A percentile compares a stretch with the other conserved stretches of the same genome.
These are phyloP conservation scores for Beauveria asiatica DNA, from an alignment of 2,329 filamentous ascomycete genomes.

Conservation along the genomic window DNA sequence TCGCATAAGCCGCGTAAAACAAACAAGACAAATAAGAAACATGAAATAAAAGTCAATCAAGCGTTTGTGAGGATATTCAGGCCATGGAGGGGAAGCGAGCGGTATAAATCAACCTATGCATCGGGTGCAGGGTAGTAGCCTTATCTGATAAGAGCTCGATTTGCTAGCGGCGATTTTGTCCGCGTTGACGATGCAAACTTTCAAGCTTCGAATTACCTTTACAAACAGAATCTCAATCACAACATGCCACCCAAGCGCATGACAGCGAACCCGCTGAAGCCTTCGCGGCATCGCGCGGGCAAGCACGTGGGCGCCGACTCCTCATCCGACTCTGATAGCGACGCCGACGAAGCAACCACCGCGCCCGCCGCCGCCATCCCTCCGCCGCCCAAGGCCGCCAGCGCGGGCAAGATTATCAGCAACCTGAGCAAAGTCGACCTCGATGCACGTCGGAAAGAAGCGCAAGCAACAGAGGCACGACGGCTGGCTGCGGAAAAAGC, in stretches of 20 bases:
- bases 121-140: constrained; percentile 4
- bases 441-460: constrained; percentile 36
- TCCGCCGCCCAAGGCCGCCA: constrained; percentile 49
- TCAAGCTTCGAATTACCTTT: neutral
- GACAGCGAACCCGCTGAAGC: constrained; percentile 81
- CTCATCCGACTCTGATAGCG: constrained; percentile 45
- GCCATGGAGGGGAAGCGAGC: too few species aligned
- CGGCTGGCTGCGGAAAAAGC: constrained; percentile 41
- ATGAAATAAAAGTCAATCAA: neutral
- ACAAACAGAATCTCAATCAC: neutral
- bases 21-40: neutral
- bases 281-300: constrained; percentile 76
- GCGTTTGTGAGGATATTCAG: neutral
- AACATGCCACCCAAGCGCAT: constrained; percentile 70
- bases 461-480: constrained; percentile 37
- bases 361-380: constrained; percentile 28
- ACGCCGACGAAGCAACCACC: constrained; percentile 26
- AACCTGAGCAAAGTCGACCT: constrained; percentile 45
- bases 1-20: too few species aligned
- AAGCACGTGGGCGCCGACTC: constrained; percentile 56
- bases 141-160: constrained; percentile 7
- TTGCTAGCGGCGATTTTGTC: constrained; percentile 2
- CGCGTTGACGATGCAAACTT: neutral
- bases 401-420: constrained; percentile 48
- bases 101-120: neutral